Percentiles rank a stretch among this genome's conserved stretches.
Evolutionary conservation across 805 yeast genomes (phyloP).

Genomic region (Dipodascus albidus): DNA sequence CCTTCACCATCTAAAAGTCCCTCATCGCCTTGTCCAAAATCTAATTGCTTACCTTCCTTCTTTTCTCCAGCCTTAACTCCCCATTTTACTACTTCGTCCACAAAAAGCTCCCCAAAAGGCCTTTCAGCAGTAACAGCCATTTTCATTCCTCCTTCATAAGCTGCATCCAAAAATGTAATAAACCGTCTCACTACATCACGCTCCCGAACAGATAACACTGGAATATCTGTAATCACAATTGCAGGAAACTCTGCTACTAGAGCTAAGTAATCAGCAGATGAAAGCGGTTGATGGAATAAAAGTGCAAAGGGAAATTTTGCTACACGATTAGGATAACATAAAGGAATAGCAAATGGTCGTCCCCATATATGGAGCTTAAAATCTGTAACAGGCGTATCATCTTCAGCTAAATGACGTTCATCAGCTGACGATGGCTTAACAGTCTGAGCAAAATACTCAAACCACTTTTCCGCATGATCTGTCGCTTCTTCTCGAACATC

Average conservation of each 20-base stretch:
- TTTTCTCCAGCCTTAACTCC: conserved; percentile 16
- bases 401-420: not conserved
- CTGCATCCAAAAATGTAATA: conserved; percentile 91
- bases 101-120: conserved; percentile 73
- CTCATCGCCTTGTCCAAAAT: conserved; percentile 54
- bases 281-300: conserved; percentile 75
- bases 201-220: conserved; percentile 63
- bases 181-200: conserved; percentile 84
- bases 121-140: conserved; percentile 85
- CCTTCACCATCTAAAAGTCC: conserved; percentile 33
- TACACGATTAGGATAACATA: conserved; percentile 62
- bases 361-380: conserved; percentile 67
- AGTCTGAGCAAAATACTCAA: conserved; percentile 57
- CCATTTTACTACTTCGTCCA: conserved; percentile 50
- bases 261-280: conserved; percentile 90
- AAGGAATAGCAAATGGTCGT: conserved; percentile 63
- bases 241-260: conserved; percentile 66
- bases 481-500: conserved; percentile 41
- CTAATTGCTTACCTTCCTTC: conserved; percentile 31
- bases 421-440: conserved; percentile 21
- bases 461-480: conserved; percentile 69
- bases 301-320: conserved; percentile 85
- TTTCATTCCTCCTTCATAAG: conserved; percentile 81
- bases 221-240: conserved; percentile 87
- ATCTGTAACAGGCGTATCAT: conserved; percentile 14